Evolutionary conservation across 371 early-diverging fungal genomes (phyloP), one percentile per base, ranked within the genome.

Genomic region (Syncephalastrum contaminatum): DNA sequence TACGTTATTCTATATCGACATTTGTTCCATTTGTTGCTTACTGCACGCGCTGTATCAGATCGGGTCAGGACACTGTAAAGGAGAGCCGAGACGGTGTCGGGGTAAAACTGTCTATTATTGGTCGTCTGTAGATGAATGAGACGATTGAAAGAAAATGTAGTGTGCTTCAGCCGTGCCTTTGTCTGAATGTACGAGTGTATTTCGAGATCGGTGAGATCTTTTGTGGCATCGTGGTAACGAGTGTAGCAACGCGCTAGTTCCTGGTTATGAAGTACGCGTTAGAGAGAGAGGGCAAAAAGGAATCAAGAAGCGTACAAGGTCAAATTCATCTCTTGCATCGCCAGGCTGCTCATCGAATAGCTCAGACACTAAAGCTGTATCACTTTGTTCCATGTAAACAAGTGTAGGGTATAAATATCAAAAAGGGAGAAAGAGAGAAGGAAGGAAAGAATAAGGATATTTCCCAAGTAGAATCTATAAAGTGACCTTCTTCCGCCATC

Each of bases 121-220:
- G 84, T 81, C 10, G 80, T 79, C 66, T 81, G 42, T 44, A 40
- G 42, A 16, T 13, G 40, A 54, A 40, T 30, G 3, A 20, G 20
- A 19, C 18, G 21, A 51, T 39, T 7, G 25, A 14, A 36, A 4
- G 21, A 43, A 19, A 12, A 13, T 2, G 20, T n/a, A 30, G 21
- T 43, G n/a, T 20, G 30, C n/a, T 7, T 48, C 39, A 12, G 8
- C 19, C 25, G 62, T 56, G 66, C 84, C 54, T 67, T 75, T 15
- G 84, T 85, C 51, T 90, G 90, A 13, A 88, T 62, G 20, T 70
- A 67, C 40, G 82, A 83, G 57, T 90, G 89, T 6, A 81, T 62
- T 36, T 90, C 89, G 24, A 75, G 66, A 48, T 84, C 82, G n/a
- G 88, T 70, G 60, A 77, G 82, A 18, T 79, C 85, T 13, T 64